These are phyloP conservation scores for Macrophomina tecta DNA, from an alignment of 2,329 filamentous ascomycete genomes.

Conservation along the genomic window DNA sequence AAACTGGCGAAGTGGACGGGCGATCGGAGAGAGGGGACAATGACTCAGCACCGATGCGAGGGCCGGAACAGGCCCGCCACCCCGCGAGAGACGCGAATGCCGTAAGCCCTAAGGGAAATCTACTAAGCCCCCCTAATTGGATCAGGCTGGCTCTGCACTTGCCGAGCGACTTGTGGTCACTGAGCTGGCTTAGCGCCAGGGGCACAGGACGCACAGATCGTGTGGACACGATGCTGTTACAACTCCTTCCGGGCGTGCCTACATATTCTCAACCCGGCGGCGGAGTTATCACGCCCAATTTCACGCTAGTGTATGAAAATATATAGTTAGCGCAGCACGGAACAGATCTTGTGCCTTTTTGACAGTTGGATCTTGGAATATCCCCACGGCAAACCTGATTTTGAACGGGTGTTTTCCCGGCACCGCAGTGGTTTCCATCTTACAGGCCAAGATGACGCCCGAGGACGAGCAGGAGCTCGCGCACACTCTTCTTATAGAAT, in stretches of 20 bases:
- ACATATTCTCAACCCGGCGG: not conserved
- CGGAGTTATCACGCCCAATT: not conserved
- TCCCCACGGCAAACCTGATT: not conserved
- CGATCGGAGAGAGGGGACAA: not conserved
- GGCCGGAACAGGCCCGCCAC: not conserved
- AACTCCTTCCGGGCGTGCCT: not conserved
- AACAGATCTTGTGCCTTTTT: not conserved
- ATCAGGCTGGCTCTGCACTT: not conserved
- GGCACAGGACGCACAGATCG: conserved; percentile 1
- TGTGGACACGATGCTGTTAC: not conserved
- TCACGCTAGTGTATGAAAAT: not conserved
- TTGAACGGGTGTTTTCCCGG: not conserved
- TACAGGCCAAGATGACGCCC: not conserved
- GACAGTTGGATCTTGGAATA: not conserved
- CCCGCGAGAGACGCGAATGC: not conserved
- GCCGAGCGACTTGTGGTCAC: not conserved
- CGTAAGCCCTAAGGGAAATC: not conserved
- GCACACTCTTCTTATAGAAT: conserved; percentile 7
- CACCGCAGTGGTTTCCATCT: not conserved
- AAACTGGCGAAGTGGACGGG: not conserved
- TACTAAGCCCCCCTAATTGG: not conserved
- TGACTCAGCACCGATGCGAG: conserved; percentile 2
- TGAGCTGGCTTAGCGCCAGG: not conserved
- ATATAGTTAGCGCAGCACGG: not conserved
- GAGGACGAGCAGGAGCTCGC: conserved; percentile 8